Conservation (phyloP, 495 filamentous ascomycete species). For the Penicillium chermesinum region DNA sequence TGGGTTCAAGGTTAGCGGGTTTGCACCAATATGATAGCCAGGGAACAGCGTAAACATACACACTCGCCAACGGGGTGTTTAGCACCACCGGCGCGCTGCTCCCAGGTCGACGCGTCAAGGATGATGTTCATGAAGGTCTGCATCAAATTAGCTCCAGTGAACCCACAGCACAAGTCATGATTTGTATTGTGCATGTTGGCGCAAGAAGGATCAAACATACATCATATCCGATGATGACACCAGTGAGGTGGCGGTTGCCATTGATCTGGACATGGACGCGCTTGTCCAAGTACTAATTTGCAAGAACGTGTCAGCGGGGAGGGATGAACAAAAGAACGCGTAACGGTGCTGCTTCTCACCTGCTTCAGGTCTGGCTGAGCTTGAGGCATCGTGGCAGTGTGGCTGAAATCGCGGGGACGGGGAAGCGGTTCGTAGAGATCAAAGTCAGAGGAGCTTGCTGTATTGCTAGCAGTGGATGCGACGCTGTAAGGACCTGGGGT, state of each 20-base stretch:
- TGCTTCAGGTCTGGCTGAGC: slow-evolving; percentile 98
- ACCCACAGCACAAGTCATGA: too few relatives aligned
- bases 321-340: background rate
- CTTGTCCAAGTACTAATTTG: slow-evolving; percentile 94
- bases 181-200: too few relatives aligned
- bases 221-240: slow-evolving; percentile 92
- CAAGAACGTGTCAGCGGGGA: slow-evolving; percentile 9
- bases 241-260: slow-evolving; percentile 94
- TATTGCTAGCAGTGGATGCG: too few relatives aligned
- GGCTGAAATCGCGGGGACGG: too few relatives aligned
- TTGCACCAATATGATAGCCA: background rate
- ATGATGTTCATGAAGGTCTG: slow-evolving; percentile 99
- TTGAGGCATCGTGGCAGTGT: slow-evolving; percentile 94
- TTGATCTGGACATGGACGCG: slow-evolving; percentile 96
- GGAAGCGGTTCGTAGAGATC: too few relatives aligned
- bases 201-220: slow-evolving; percentile 46
- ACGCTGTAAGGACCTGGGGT: too few relatives aligned
- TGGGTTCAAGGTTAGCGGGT: background rate
- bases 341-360: slow-evolving; percentile 45
- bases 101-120: slow-evolving; percentile 94
- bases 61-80: slow-evolving; percentile 91
- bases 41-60: slow-evolving; percentile 55
- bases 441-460: too few relatives aligned
- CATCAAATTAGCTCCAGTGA: background rate
- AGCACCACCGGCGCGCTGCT: slow-evolving; percentile 87